Base-by-base conservation (phyloP, 768 basidiomycete genomes). In the Suillus plorans region DNA sequence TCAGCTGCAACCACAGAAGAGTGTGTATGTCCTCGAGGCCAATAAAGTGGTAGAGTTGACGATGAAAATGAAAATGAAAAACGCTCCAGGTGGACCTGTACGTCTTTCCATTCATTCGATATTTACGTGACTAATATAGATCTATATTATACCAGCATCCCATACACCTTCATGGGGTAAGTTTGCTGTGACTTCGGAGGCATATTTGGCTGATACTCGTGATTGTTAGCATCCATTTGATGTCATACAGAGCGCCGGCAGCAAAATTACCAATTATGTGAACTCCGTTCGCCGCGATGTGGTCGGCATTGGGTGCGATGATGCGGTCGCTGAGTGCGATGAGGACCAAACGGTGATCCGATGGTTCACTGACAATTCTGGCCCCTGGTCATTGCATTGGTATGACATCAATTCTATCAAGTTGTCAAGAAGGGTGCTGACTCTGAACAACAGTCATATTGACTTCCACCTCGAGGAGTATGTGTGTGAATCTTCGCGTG, bases 211-310 rank as follows among this genome's bases (percentile, higher is more conserved):
- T 49, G 5, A 0, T 56, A 9, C 25, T 59, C 39, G 20, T 59
- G 10, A 31, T 42, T 20, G 20, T 42, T 64, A 82, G 80, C 82
- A 84, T 66, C 64, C 74, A 8, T 85, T 85, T 66, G 75, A 77
- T 52, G 83, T 84, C 25, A 71, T 84, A 22, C 72, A 79, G 61
- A 80, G 79, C 58, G 80, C 83, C 2, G 79, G 79, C 4, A 61
- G 64, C 2, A 64, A 49, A n/a, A n/a, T n/a, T 53, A 31, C 28
- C 69, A 85, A 85, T 70, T 84, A 80, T 41, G 66, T 63, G 8
- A 87, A 90, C 72, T 89, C 90, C 0, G 80, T 81, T 53, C 74
- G 80, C 64, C 75, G 84, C 53, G 85, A 86, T 64, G 83, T 81
- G 1, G 77, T 84, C 16, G 70, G 64, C 61, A 70, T 74, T 13